Conservation (phyloP, 169 alveolate genomes). For the Theileria equi region DNA sequence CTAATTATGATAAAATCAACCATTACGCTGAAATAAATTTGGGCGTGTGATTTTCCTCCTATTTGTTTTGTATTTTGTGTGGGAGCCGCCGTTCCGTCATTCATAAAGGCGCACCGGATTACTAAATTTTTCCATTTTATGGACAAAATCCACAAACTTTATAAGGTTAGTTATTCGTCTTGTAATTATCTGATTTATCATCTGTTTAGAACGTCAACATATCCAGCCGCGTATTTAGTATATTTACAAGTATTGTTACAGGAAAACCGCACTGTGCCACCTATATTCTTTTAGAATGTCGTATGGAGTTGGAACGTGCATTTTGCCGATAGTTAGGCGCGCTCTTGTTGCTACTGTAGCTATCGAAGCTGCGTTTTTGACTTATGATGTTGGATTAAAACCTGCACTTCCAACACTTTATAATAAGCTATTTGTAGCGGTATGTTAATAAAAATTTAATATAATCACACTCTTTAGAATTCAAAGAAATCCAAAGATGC, state of each 20-base stretch:
- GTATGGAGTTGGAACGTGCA: slow-evolving; percentile 62
- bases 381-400: slow-evolving; percentile 47
- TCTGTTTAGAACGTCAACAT: background rate
- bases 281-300: slow-evolving; percentile 27
- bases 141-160: too few relatives aligned
- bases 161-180: background rate
- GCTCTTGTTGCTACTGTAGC: slow-evolving; percentile 19
- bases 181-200: background rate
- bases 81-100: too few relatives aligned
- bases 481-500: slow-evolving; percentile 13
- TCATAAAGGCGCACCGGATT: too few relatives aligned
- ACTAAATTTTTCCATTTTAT: too few relatives aligned
- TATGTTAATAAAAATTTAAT: slow-evolving; percentile 1
- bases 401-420: slow-evolving; percentile 27
- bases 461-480: background rate
- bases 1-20: too few relatives aligned
- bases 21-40: too few relatives aligned
- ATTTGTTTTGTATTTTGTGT: too few relatives aligned
- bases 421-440: slow-evolving; percentile 22
- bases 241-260: too few relatives aligned
- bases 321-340: slow-evolving; percentile 63
- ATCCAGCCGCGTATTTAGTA: too few relatives aligned
- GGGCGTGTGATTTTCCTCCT: too few relatives aligned
- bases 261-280: background rate
- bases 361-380: slow-evolving; percentile 18